Base-by-base conservation (phyloP, 805 yeast species). In the Saccharomyces mikatae region DNA sequence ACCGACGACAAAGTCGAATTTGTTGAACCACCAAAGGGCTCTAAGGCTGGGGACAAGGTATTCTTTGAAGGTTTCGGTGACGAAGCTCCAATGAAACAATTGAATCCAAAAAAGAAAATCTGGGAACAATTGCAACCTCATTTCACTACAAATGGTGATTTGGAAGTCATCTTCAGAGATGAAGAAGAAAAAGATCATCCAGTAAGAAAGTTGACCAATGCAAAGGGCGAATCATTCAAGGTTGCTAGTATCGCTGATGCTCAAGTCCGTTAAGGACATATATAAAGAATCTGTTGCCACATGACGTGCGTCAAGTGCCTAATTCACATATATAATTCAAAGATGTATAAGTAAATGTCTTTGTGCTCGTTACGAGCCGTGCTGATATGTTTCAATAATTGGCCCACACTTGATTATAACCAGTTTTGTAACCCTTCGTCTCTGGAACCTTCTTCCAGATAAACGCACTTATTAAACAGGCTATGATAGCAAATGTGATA, bases 41-140 rank as follows among this genome's bases (percentile, higher is more conserved):
- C 96, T 47, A 80, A 89, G 75, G 84, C 99, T 11, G 99, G 99
- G 73, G 99, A 94, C 73, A 91, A 90, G 78, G 79, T 94, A 59
- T 92, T 89, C 81, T 94, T 94, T 67, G 96, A 90, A 75, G 95
- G 89, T 55, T 90, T 76, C 71, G 71, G 70, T 51, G 86, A 89
- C 67, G 88, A 89, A 61, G 83, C 81, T 53, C 98, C 99, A 61
- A 95, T 90, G 74, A 82, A 88, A 66, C 92, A 84, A 68, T 78
- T 94, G 74, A 92, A 92, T 76, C 98, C 99, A 65, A 94, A 94
- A 85, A 94, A 94, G 87, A 94, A 94, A 81, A 78, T 91, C 58
- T 94, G 96, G 95, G 99, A 94, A 80, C 80, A 91, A 52, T 77
- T 87, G 60, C 99, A 94, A 79, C 98, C 97, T 52, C 78, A 80